These are phyloP conservation scores for Mycosphaerelloides madeirae DNA, from an alignment of 2,329 filamentous ascomycete genomes.

Conservation along the genomic window DNA sequence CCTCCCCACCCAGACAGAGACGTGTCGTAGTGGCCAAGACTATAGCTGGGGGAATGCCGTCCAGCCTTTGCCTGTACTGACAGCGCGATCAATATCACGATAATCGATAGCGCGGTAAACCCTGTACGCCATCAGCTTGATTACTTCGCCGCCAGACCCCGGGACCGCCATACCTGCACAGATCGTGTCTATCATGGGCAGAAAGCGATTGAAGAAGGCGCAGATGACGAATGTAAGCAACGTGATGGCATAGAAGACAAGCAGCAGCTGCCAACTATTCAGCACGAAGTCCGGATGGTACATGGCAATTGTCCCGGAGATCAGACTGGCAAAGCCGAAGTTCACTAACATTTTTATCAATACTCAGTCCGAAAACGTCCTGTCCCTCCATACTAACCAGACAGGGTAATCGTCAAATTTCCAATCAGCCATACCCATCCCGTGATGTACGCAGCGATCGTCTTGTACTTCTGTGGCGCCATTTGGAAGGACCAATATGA, in stretches of 20 bases:
- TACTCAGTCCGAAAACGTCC: background rate
- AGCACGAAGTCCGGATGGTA: constrained; percentile 52
- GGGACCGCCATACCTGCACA: constrained; percentile 31
- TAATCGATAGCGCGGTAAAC: constrained; percentile 53
- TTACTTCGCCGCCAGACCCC: background rate
- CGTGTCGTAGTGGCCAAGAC: constrained; percentile 55
- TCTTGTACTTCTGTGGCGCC: constrained; percentile 42
- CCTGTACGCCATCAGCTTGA: constrained; percentile 32
- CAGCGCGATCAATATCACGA: constrained; percentile 54
- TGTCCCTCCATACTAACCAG: constrained; percentile 47
- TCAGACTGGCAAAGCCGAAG: constrained; percentile 59
- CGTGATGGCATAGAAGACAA: constrained; percentile 67
- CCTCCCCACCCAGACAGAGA: constrained; percentile 54
- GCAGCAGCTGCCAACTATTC: constrained; percentile 61
- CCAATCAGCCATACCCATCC: constrained; percentile 72
- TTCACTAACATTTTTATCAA: constrained; percentile 53
- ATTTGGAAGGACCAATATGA: constrained; percentile 75
- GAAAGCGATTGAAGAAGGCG: constrained; percentile 60
- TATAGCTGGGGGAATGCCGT: constrained; percentile 47
- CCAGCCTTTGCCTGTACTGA: constrained; percentile 52
- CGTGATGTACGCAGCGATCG: constrained; percentile 59
- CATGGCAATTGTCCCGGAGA: constrained; percentile 46
- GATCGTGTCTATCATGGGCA: constrained; percentile 59
- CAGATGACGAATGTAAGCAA: constrained; percentile 62
- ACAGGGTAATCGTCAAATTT: constrained; percentile 73